Base-by-base conservation (phyloP, 176 grass and related monocot species). In the Poa pratensis region DNA sequence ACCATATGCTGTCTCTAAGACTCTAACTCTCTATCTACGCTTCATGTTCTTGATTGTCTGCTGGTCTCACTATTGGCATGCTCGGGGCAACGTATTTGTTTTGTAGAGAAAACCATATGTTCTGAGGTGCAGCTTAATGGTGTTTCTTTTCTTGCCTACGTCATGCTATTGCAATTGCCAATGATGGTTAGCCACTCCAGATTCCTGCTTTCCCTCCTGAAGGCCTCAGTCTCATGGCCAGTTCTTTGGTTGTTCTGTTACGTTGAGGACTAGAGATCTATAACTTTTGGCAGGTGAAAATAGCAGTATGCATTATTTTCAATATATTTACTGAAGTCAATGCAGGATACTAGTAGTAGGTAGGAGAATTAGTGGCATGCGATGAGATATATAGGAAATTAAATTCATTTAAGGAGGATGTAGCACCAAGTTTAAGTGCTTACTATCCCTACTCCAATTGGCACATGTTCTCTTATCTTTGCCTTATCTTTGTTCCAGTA, bases 271-370 rank as follows among this genome's bases (percentile, higher is more conserved):
- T 49, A 48, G 40, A 73, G n/a, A 4, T 26, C 3, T 69, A 40
- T 20, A 82, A 46, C 40, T 48, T 6, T 55, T 82, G 59, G 60
- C 48, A n/a, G 5, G 71, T 26, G 26, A 69, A 79, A 71, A 71
- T 15, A 77, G 48, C 22, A 17, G 42, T 11, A 20, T n/a, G 48
- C n/a, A 62, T 58, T 45, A 3, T 43, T 72, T 7, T 46, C 39
- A 72, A 1, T 7, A 48, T 24, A 46, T 14, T n/a, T 48, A 53
- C 52, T 37, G 40, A 50, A 83, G 69, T 76, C 58, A 40, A 37
- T 76, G 72, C 71, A 65, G 45, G 69, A 27, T 32, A 30, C 28
- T 27, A 50, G 48, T 48, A 62, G 1, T 63, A 14, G 23, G 12
- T 28, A 63, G 11, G 60, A 63, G 24, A 63, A 63, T 61, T 26